These are phyloP conservation scores for Globisporangium echinulatum DNA, from an alignment of 352 stramenopile species.

Conservation along the genomic window DNA sequence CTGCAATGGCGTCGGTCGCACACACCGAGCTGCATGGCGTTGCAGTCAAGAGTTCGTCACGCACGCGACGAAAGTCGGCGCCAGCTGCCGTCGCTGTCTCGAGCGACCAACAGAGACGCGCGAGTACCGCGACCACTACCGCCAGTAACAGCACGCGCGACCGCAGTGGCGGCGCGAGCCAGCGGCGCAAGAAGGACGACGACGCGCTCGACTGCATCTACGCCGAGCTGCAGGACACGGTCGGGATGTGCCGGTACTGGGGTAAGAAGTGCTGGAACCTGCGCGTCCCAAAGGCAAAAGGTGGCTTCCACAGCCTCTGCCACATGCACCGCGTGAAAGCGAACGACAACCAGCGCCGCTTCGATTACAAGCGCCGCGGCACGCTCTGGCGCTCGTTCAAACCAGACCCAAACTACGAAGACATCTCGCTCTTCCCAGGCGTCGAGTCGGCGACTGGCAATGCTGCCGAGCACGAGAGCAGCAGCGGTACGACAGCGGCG, in stretches of 20 bases:
- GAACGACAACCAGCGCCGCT: conserved; percentile 22
- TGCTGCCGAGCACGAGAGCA: not conserved
- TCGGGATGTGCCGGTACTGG: conserved; percentile 15
- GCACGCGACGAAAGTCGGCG: not conserved
- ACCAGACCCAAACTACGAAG: conserved; percentile 4
- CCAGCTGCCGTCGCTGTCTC: not conserved
- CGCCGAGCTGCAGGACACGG: conserved; percentile 10
- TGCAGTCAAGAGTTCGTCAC: not conserved
- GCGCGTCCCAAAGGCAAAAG: conserved; percentile 20
- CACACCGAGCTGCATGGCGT: not conserved
- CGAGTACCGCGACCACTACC: not conserved
- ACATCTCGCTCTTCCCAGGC: conserved; percentile 10
- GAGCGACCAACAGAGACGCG: not conserved
- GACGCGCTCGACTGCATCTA: conserved; percentile 12
- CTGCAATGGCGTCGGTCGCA: not conserved
- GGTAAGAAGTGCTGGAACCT: conserved; percentile 17
- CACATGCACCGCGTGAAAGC: conserved; percentile 20
- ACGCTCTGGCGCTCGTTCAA: conserved; percentile 10
- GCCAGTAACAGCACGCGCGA: not conserved
- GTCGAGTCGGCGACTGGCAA: not conserved
- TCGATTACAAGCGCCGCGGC: conserved; percentile 17
- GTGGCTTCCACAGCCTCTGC: conserved; percentile 21
- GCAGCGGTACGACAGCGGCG: not conserved
- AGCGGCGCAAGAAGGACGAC: conserved; percentile 9
- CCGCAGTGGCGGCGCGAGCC: not conserved